Base-by-base conservation (phyloP, 2,329 filamentous ascomycete species). In the Calonectria fujianensis region DNA sequence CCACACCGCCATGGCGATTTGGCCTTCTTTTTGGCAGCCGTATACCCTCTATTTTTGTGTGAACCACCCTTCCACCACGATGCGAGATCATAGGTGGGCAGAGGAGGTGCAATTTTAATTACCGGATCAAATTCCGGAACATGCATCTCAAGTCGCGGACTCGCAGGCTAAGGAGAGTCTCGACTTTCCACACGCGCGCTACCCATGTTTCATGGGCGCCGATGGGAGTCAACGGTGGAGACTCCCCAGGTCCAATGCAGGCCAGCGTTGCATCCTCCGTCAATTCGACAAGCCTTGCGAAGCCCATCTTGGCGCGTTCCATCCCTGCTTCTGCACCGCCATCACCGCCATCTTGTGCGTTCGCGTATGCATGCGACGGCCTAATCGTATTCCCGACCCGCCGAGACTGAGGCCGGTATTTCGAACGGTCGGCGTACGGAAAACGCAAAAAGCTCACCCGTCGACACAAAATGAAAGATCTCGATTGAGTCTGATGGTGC, bases 91-190 rank as follows among this genome's bases (percentile, higher is more conserved):
- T 13, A 11, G 45, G 45, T 71, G 57, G 20, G 35, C 32, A 27
- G n/a, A 31, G n/a, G 51, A 32, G 32, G 6, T 63, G 35, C 32
- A 18, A 63, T 63, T 63, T 63, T 41, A 63, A 41, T 37, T 41
- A 64, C 61, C 61, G 39, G 27, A 18, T 16, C 39, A 32, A n/a
- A 20, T 9, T 32, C 61, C 35, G 27, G 39, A 31, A 48, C 39
- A n/a, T 48, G 14, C 18, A 32, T 9, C 18, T 64, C 35, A 32
- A 24, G 27, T 35, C 13, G 29, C 10, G 18, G 29, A 18, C 27
- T 48, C 24, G 57, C 39, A 32, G 41, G 27, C 13, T 6, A 16
- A 27, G 16, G 29, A 24, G 24, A 32, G 61, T 16, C 61, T 48
- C 35, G 57, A 27, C 14, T 48, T 31, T 32, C 39, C 5, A 64